phyloP scores from a whole-genome alignment of 306 rosid species.

The Castanea mollissima region DNA sequence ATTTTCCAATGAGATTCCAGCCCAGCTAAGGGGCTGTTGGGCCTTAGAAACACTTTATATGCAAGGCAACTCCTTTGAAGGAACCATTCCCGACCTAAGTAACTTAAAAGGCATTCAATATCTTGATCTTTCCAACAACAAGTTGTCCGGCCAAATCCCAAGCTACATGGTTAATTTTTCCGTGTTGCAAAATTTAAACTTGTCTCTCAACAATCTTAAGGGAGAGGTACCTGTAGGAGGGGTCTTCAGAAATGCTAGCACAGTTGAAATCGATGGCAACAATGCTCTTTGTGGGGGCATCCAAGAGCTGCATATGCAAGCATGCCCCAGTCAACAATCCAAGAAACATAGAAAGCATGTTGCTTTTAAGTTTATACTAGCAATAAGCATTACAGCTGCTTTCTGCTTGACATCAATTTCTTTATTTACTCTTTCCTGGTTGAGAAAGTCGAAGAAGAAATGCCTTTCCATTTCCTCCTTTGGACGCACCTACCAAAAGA shows the following conservation, averaged over 20 bases:
- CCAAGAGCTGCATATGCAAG: neutral
- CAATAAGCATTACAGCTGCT: neutral
- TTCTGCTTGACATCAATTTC: neutral
- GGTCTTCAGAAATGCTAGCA: neutral
- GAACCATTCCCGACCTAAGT: neutral
- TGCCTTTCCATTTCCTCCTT: neutral
- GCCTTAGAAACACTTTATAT: neutral
- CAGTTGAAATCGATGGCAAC: neutral
- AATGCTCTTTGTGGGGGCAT: neutral
- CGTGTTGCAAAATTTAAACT: neutral
- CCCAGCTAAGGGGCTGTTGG: neutral
- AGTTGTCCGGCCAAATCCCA: neutral
- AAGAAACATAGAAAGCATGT: neutral
- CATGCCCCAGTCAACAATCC: neutral
- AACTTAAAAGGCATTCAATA: neutral
- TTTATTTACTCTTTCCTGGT: neutral
- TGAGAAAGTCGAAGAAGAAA: neutral
- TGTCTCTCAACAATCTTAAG: neutral
- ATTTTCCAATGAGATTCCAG: neutral
- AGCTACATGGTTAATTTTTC: neutral
- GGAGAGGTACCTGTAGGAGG: neutral
- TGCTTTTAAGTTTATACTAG: neutral
- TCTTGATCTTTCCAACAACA: conserved; percentile 1
- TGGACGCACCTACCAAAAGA: neutral
- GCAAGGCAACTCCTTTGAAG: neutral